Evolutionary conservation across 2,329 filamentous ascomycete genomes (phyloP), one percentile per base, ranked within the genome.

Genomic region (Colletotrichum horii): DNA sequence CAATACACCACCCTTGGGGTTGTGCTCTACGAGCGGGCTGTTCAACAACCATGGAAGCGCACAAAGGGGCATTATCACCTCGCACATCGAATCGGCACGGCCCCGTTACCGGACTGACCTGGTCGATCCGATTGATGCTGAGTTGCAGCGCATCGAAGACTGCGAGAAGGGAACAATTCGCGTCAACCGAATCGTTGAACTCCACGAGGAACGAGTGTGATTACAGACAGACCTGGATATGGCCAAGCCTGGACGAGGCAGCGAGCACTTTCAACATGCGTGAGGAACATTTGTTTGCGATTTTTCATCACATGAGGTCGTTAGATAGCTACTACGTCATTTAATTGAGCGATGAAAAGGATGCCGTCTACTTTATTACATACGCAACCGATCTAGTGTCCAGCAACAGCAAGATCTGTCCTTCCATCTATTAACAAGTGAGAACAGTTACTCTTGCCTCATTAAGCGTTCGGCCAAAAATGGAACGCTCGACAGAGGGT

Each of bases 101-200:
- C 36, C 19, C 8, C 30, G 22, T 11, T 19, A 30, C n/a, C 19
- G 24, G 8, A 26, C 15, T n/a, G 78, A 80, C 14, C 72, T 70
- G 28, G 73, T 79, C 38, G 80, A 84, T 58, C 78, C 78, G 6
- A 75, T 79, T 4, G 83, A 83, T 19, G 43, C 84, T 1, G 85
- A 86, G 77, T 77, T 86, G 16, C 79, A 79, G 3, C 79, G 80
- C 26, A 81, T 81, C 43, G 77, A 80, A 34, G 15, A 58, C 16
- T 24, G 83, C 4, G 79, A 81, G 22, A 78, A 79, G 6, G 67
- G 71, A 32, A 70, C 68, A 8, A 82, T 84, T 19, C 77, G 79
- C 12, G 79, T 84, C 26, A 78, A 84, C 26, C 80, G 77, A 26
- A 79, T 82, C 60, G 71, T 85, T 24, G 76, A 80, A n/a, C 81